These are phyloP conservation scores for Coemansia reversa DNA, from an alignment of 192 early-diverging fungal species.

Conservation along the genomic window DNA sequence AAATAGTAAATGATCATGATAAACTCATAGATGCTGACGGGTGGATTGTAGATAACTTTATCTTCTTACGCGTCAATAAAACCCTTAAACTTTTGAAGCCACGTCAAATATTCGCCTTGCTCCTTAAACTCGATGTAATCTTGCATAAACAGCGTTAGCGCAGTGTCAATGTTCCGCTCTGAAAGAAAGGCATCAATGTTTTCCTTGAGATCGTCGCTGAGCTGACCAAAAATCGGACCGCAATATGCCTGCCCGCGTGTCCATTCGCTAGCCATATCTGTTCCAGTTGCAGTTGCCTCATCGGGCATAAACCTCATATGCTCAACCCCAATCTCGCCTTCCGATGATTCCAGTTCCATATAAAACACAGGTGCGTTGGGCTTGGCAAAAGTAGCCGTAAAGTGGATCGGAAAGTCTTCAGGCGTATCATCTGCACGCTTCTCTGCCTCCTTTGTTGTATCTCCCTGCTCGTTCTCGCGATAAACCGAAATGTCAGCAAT, in stretches of 20 bases:
- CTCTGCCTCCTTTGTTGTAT: slow-evolving; percentile 58
- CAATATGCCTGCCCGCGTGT: slow-evolving; percentile 79
- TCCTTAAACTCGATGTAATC: slow-evolving; percentile 93
- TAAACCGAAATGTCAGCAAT: slow-evolving; percentile 60
- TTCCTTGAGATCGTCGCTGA: slow-evolving; percentile 80
- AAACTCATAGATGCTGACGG: too few relatives aligned
- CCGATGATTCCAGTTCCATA: slow-evolving; percentile 77
- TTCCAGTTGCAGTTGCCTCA: slow-evolving; percentile 60
- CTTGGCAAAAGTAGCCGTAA: slow-evolving; percentile 84
- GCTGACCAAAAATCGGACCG: slow-evolving; percentile 88
- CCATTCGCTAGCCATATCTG: slow-evolving; percentile 85
- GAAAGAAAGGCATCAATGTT: slow-evolving; percentile 74
- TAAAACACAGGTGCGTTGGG: slow-evolving; percentile 71
- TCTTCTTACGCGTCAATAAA: slow-evolving; percentile 63
- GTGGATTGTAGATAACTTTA: too few relatives aligned
- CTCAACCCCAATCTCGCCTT: slow-evolving; percentile 84
- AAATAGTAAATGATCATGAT: not conserved
- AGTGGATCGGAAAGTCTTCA: slow-evolving; percentile 72
- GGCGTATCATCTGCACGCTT: slow-evolving; percentile 65
- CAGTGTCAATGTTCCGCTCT: slow-evolving; percentile 86
- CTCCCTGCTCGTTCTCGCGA: slow-evolving; percentile 57
- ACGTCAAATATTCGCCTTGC: slow-evolving; percentile 87
- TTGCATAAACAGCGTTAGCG: slow-evolving; percentile 80
- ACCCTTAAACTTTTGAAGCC: slow-evolving; percentile 77
- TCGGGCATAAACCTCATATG: slow-evolving; percentile 71